Evolutionary conservation across 495 filamentous ascomycete species (phyloP).

Genomic region (Xylaria cubensis): DNA sequence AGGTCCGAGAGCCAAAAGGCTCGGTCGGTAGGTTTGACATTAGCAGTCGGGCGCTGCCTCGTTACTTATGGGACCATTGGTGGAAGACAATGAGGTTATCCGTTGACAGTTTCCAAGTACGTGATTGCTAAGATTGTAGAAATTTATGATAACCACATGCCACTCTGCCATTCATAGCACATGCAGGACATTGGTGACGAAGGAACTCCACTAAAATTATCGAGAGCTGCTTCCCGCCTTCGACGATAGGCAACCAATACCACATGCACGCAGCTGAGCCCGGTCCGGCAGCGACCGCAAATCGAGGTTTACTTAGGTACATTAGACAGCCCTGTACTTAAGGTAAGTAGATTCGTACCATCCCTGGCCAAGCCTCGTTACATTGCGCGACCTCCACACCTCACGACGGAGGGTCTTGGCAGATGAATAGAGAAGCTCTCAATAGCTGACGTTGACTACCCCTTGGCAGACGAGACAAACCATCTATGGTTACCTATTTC

Average conservation of each 20-base stretch:
- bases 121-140: background rate
- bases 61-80: constrained; percentile 8
- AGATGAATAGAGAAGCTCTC: background rate
- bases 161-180: background rate
- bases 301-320: background rate
- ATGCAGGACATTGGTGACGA: background rate
- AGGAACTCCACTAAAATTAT: constrained; percentile 4
- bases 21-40: constrained; percentile 40
- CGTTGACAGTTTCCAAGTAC: background rate
- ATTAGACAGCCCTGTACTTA: background rate
- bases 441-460: constrained; percentile 19
- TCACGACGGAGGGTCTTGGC: background rate
- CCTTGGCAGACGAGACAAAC: constrained; percentile 11
- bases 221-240: background rate
- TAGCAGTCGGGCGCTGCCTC: constrained; percentile 20
- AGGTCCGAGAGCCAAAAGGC: constrained; percentile 40
- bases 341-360: background rate
- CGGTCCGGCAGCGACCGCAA: background rate
- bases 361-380: constrained; percentile 14
- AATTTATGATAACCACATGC: background rate
- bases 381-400: constrained; percentile 19
- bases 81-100: background rate
- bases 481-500: constrained; percentile 1
- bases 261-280: background rate
- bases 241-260: background rate